Evolutionary conservation across 2,329 filamentous ascomycete species (phyloP), one percentile per base, ranked within the genome.

Genomic region (Blastomyces silverae): DNA sequence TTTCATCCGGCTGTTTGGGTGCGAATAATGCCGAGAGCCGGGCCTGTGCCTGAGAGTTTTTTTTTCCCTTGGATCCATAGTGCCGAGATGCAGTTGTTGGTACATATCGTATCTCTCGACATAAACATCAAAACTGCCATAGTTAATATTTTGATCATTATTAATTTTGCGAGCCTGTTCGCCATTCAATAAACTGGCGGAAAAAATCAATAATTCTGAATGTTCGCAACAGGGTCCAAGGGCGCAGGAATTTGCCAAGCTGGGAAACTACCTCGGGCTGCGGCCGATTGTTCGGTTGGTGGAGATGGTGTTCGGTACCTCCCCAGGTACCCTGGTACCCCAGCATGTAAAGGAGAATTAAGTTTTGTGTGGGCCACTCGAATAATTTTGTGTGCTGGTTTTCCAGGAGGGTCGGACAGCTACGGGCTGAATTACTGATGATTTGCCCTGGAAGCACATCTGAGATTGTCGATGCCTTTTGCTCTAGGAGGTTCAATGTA

Each of bases 21-120:
- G 58, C 58, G 34, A 61, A 61, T 61, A 61, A 61, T 61, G 58
- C 58, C 58, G 58, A 61, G 58, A 61, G 58, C 58, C 58, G 42
- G 44, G 57, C 11, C 10, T 17, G 17, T 44, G 6, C 42, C 42
- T 44, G 42, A 17, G 3, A 53, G 7, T 20, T n/a, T 46, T 20
- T 46, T 20, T 46, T 46, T 7, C 17, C 44, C 15, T 46, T 46
- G 15, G 17, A 46, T 39, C 2, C 17, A 15, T 20, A 44, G 15
- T 20, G 15, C 42, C 42, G 42, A 20, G 13, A 44, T 5, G 42
- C 6, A 20, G 42, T 20, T 44, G 42, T 44, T 44, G 15, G 39
- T 15, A 44, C 0, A 44, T 44, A 13, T 39, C 0, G 17, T 44
- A 13, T 39, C 10, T 39, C 37, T 39, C 37, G 3, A 11, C 37